Conservation (phyloP, 192 early-diverging fungal species). For the Umbelopsis isabellina region DNA sequence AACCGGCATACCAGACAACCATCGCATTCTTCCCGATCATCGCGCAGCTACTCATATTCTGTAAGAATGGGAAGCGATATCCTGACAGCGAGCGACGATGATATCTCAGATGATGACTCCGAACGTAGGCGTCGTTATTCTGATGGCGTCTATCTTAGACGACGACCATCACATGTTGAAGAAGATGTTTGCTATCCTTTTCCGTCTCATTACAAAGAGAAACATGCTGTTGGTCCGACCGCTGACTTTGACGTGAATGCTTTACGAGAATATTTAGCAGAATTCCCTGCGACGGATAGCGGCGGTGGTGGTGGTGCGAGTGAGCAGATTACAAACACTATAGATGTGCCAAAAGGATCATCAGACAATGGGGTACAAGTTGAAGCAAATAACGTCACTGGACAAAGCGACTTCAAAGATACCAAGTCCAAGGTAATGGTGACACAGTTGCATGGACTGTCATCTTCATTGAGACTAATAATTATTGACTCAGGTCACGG, state of each 20-base stretch:
- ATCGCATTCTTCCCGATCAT: no score
- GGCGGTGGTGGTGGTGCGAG: no score
- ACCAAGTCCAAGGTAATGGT: not conserved
- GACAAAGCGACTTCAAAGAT: not conserved
- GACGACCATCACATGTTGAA: constrained; percentile 5
- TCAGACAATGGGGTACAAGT: no score
- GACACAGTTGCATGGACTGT: not conserved
- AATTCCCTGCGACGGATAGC: no score
- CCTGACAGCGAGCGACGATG: not conserved
- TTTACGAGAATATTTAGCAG: not conserved
- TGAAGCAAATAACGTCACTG: not conserved
- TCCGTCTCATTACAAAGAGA: not conserved
- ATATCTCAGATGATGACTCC: not conserved
- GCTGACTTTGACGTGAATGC: not conserved
- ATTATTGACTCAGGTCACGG: no score
- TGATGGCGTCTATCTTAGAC: not conserved
- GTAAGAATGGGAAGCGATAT: not conserved
- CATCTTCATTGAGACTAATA: not conserved
- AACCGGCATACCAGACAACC: no score
- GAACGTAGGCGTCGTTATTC: not conserved
- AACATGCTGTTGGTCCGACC: not conserved
- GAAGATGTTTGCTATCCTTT: constrained; percentile 25
- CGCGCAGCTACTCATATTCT: not conserved
- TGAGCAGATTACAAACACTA: no score
- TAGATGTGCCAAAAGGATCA: no score